Evolutionary conservation across 2,329 filamentous ascomycete genomes (phyloP).

Genomic region (Neonectria neomacrospora): DNA sequence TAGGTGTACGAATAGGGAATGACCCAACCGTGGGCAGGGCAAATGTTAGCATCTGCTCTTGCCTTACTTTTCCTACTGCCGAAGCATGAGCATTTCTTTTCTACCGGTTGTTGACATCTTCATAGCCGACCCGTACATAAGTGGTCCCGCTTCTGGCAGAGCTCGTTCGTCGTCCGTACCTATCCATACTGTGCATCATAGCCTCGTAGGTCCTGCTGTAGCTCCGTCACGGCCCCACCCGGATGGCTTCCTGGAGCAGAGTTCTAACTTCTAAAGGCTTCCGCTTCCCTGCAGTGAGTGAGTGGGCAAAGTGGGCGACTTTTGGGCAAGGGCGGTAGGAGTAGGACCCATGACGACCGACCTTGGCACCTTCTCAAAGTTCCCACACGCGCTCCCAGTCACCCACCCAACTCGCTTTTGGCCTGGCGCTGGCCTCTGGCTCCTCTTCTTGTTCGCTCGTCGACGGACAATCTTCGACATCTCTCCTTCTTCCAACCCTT

Average conservation of each 20-base stretch:
- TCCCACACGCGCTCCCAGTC: slow-evolving; percentile 7
- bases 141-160: neutral
- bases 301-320: neutral
- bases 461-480: slow-evolving; percentile 14
- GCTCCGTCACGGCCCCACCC: slow-evolving; percentile 2
- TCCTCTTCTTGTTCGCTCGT: slow-evolving; percentile 9
- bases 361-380: neutral
- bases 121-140: no score
- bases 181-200: neutral
- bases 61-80: neutral
- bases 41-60: neutral
- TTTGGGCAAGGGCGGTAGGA: neutral
- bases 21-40: neutral
- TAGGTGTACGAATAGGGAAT: neutral
- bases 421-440: slow-evolving; percentile 26
- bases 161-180: neutral
- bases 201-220: neutral
- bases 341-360: neutral
- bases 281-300: neutral
- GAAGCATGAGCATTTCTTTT: no score
- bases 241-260: neutral
- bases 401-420: neutral
- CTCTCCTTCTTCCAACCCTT: slow-evolving; percentile 20
- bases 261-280: neutral
- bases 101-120: neutral